Evolutionary conservation across 179 eudicot genomes (phyloP).

Genomic region (Gypsophila paniculata): DNA sequence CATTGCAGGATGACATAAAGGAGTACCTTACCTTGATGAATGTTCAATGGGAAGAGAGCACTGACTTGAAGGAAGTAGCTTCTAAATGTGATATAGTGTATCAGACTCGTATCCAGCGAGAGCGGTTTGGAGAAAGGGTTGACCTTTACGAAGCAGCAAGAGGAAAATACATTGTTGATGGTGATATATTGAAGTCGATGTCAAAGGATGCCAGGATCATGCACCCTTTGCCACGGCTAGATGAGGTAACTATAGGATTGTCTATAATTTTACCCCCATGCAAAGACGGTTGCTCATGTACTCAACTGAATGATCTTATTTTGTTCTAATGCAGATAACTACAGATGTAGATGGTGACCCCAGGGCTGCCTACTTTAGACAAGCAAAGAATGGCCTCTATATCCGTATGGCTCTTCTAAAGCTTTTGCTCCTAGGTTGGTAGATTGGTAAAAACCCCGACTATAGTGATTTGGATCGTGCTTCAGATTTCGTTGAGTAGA

Average conservation of each 20-base stretch:
- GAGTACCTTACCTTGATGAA: too few relatives aligned
- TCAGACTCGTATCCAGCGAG: slow-evolving; percentile 87
- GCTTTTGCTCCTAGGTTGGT: slow-evolving; percentile 91
- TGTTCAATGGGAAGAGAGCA: too few relatives aligned
- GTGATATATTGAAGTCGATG: slow-evolving; percentile 56
- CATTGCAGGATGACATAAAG: too few relatives aligned
- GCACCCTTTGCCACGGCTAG: slow-evolving; percentile 98
- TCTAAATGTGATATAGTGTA: too few relatives aligned
- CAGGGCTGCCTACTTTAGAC: slow-evolving; percentile 96
- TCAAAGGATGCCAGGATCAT: slow-evolving; percentile 86
- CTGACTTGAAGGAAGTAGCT: too few relatives aligned
- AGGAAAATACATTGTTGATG: slow-evolving; percentile 83
- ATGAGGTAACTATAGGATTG: slow-evolving; percentile 52
- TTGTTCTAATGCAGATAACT: slow-evolving; percentile 50
- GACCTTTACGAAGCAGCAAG: slow-evolving; percentile 85
- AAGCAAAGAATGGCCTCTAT: slow-evolving; percentile 94
- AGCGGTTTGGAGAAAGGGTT: slow-evolving; percentile 80
- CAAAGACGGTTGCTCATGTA: background rate
- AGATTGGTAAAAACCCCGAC: background rate
- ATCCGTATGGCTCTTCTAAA: slow-evolving; percentile 93
- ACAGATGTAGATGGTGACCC: slow-evolving; percentile 92
- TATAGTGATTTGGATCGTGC: background rate
- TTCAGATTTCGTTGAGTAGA: background rate
- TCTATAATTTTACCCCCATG: background rate
- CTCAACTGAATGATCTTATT: background rate